These are phyloP conservation scores for Oropetium thomaeum DNA, from an alignment of 176 grass and related monocot species.

Conservation along the genomic window DNA sequence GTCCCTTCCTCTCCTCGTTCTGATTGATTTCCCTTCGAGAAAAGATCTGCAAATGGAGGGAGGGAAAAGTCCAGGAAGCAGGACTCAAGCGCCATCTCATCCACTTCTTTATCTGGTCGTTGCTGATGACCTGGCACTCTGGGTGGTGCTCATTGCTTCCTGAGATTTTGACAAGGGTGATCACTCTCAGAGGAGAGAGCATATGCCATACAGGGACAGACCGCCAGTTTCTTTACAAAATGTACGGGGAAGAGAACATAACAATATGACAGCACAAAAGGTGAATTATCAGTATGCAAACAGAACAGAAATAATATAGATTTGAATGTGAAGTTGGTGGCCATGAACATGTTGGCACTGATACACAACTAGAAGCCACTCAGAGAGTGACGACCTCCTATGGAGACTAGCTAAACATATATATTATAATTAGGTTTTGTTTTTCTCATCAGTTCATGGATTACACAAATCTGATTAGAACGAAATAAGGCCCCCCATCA, in stretches of 20 bases:
- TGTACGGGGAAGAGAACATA: background rate
- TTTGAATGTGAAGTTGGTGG: background rate
- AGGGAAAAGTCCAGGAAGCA: constrained; percentile 9
- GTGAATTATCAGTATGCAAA: background rate
- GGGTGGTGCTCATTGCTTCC: constrained; percentile 32
- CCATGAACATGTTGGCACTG: background rate
- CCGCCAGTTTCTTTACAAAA: background rate
- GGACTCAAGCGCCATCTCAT: constrained; percentile 38
- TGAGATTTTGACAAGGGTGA: constrained; percentile 31
- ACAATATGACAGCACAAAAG: background rate
- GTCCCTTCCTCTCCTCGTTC: background rate
- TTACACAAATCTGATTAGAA: background rate
- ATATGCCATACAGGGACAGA: background rate
- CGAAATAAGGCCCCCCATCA: background rate
- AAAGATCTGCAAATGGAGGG: background rate
- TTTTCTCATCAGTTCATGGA: constrained; percentile 4
- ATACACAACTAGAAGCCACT: background rate
- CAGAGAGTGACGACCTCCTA: constrained; percentile 12
- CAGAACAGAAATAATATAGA: background rate
- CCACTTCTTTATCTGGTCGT: constrained; percentile 48
- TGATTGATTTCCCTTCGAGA: constrained; percentile 8
- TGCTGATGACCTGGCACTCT: constrained; percentile 28
- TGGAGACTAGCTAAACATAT: background rate
- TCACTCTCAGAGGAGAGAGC: background rate
- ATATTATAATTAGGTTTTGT: constrained; percentile 22